Base-by-base conservation (phyloP, 768 basidiomycete genomes). In the Termitomyces heimii region DNA sequence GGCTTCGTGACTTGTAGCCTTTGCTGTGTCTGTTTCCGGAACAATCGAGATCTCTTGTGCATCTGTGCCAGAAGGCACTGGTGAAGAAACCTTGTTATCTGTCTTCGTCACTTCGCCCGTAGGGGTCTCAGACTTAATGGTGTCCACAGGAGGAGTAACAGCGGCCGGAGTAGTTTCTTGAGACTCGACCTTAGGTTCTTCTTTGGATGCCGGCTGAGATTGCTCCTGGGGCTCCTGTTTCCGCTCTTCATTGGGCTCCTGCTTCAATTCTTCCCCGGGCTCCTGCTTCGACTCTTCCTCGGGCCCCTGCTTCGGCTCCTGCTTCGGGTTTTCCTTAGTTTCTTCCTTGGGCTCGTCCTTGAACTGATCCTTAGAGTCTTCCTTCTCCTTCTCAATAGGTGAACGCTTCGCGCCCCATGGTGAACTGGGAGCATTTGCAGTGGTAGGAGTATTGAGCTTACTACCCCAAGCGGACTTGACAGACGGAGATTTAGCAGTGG, bases 361-460 rank as follows among this genome's bases (percentile, higher is more conserved):
- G 24, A 24, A 5, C 5, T 35, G 32, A 13, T 46, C 44, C 26
- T 47, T 22, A 0, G 32, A 3, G 20, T 39, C 53, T n/a, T 39
- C 48, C 34, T 60, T 54, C 28, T 48, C 42, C 2, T 8, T 22
- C 26, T 53, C 57, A 20, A 42, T n/a, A 34, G 50, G 37, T 13
- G 45, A 46, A 50, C 47, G 57, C 32, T 62, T 56, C 12, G 51
- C 54, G 22, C 61, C 58, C 61, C 61, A 62, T n/a, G 61, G 58
- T 7, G 58, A 57, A 35, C 24, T 43, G 10, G 60, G 53, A 13
- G 53, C 42, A 20, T 56, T 58, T 1, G 54, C 56, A 22, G 54
- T 55, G 8, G 24, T 34, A 6, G 61, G 61, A 22, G 61, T 62
- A 20, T 49, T 59, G n/a, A 37, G 4, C 29, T 62, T 62, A 44